Evolutionary conservation across 78 protist genomes (phyloP).

Genomic region (Dictyostelium firmibasis): DNA sequence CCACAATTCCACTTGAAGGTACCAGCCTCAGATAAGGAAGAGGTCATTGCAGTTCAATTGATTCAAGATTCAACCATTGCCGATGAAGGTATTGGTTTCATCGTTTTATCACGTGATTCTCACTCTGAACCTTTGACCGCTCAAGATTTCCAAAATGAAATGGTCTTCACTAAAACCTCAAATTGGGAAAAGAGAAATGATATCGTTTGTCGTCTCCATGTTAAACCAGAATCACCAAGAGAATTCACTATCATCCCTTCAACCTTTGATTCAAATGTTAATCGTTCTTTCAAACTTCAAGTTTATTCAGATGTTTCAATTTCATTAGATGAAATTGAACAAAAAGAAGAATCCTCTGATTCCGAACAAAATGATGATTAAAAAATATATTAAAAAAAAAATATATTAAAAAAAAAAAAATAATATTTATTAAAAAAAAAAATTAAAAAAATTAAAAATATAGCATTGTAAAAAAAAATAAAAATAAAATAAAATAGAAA

Average conservation of each 20-base stretch:
- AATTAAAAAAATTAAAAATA: not conserved
- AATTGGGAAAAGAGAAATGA: constrained; percentile 76
- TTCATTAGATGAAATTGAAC: constrained; percentile 49
- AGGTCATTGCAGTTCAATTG: constrained; percentile 16
- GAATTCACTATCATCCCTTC: constrained; percentile 68
- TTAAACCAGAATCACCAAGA: constrained; percentile 54
- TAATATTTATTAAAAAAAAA: not conserved
- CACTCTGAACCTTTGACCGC: constrained; percentile 44
- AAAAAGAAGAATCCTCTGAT: not conserved
- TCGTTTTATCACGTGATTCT: constrained; percentile 43
- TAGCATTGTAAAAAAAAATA: not conserved
- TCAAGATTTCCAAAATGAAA: constrained; percentile 55
- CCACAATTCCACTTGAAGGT: constrained; percentile 68
- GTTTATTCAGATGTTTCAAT: constrained; percentile 55
- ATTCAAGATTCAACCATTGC: constrained; percentile 73
- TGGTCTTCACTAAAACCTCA: constrained; percentile 43
- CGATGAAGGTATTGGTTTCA: constrained; percentile 75
- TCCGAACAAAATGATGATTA: not conserved
- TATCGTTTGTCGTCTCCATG: constrained; percentile 10
- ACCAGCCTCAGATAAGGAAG: constrained; percentile 17
- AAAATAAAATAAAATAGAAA: not conserved
- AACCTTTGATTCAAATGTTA: constrained; percentile 49
- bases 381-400: not conserved
- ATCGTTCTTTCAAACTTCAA: constrained; percentile 71
- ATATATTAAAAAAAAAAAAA: not conserved